These are phyloP conservation scores for Suillus fuscotomentosus DNA, from an alignment of 768 basidiomycete genomes.

Conservation along the genomic window DNA sequence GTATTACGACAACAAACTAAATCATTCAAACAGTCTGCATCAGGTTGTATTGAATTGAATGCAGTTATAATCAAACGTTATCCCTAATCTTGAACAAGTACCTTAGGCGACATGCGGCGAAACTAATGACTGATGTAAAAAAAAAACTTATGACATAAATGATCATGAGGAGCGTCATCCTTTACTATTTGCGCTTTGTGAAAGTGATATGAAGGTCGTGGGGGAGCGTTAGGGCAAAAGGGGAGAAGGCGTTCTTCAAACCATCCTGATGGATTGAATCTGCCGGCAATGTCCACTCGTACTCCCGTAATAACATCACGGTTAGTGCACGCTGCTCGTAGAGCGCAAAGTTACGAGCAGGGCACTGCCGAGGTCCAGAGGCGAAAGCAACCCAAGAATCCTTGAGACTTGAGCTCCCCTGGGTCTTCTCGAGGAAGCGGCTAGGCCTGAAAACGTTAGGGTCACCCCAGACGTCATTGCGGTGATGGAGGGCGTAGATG, in stretches of 20 bases:
- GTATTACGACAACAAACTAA: not conserved
- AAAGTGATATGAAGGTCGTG: conserved; percentile 32
- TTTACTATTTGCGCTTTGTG: conserved; percentile 9
- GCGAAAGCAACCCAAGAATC: conserved; percentile 31
- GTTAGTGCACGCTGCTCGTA: conserved; percentile 34
- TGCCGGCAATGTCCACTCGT: conserved; percentile 32
- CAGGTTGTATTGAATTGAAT: not conserved
- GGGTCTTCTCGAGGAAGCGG: conserved; percentile 22
- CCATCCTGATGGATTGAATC: conserved; percentile 23
- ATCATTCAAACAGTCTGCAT: not conserved
- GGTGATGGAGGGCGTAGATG: conserved; percentile 32
- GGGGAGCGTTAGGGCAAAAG: conserved; percentile 36
- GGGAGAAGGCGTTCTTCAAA: conserved; percentile 33
- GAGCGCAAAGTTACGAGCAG: conserved; percentile 28
- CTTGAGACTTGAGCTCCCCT: not conserved
- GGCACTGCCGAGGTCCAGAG: conserved; percentile 33
- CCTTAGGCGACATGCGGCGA: too few relatives aligned
- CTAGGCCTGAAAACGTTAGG: conserved; percentile 31
- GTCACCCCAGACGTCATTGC: conserved; percentile 26
- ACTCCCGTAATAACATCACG: conserved; percentile 34
- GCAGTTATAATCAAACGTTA: not conserved
- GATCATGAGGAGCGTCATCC: not conserved
- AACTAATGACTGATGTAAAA: not conserved
- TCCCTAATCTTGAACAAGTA: not conserved
- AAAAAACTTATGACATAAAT: not conserved